Evolutionary conservation across 2,329 filamentous ascomycete species (phyloP), one percentile per base, ranked within the genome.

Genomic region (Colletotrichum sp.): DNA sequence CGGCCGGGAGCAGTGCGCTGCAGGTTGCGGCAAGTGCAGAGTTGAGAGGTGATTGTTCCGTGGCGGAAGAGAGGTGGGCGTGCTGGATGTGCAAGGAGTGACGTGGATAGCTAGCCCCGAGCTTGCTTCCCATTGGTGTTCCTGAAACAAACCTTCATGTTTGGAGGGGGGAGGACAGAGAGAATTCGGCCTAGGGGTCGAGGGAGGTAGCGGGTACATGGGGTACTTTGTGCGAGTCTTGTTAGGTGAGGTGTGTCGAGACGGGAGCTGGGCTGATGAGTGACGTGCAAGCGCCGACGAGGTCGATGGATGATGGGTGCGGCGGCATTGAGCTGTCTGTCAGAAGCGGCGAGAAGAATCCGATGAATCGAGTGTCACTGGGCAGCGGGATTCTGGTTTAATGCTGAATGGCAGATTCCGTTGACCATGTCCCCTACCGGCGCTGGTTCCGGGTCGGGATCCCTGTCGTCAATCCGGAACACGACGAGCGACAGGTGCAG

Each of bases 101-200:
- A 73, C 69, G 73, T 59, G 73, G 70, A 68, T 68, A 64, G 43
- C 73, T 75, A 73, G 64, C 57, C 69, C 69, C 43, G 73, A 75
- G 64, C 73, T 75, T 75, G 70, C 43, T 63, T 75, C 73, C 64
- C 73, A 75, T 75, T 75, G 73, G 73, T 75, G 73, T 75, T 75
- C 73, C 73, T 75, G 73, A 75, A 75, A 75, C 73, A 75, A 75
- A 75, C 73, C 73, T 75, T 68, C 69, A 67, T 68, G 55, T 67
- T 63, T 67, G 52, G 48, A 30, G 55, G 73, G 68, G 55, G 59
- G 26, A 64, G 36, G 18, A 55, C 32, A 13, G 28, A 61, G 48
- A 74, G 34, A 70, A 24, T 10, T 68, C 52, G 66, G n/a, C 5
- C 43, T 28, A 24, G 32, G n/a, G 30, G 67, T 70, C 67, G 36